Evolutionary conservation across 202 grass and related monocot genomes (phyloP), one percentile per base, ranked within the genome.

Genomic region (Cymbopogon flexuosus): DNA sequence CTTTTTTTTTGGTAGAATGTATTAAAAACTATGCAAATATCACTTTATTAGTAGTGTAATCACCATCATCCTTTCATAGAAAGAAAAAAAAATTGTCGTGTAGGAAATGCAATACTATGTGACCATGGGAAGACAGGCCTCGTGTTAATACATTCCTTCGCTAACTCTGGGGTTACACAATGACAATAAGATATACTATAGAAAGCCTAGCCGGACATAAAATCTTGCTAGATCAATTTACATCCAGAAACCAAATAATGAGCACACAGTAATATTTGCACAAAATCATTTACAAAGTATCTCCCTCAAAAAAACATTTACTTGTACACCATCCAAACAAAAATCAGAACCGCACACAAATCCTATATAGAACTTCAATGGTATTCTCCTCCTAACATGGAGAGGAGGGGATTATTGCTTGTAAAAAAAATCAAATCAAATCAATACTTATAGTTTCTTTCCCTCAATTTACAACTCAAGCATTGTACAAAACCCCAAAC

Each of bases 401-500:
- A n/a, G n/a, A n/a, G 24, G 34, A 75, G 66, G n/a, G 78, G 73
- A 65, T 90, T 79, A 90, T 49, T 83, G 62, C 10, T 3, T 86
- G 63, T 65, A 46, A 45, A 80, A 73, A n/a, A n/a, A 80, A 84
- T 51, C 61, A 73, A 89, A 82, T 79, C 75, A 86, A 89, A 82
- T 79, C 80, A 86, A 75, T 75, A 87, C 29, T 67, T 74, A 63
- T 60, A 5, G 41, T 14, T 29, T 72, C 42, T 49, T 71, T 46
- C 34, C 83, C 83, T 86, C 79, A 80, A n/a, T 87, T 90, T 87
- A 91, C 85, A 87, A 78, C 85, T 87, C 85, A 87, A 87, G 27
- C 78, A 84, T 69, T 73, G 40, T 78, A 85, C 66, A 85, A 27
- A 45, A 49, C 27, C 31, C 18, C 21, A 84, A 84, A 22, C 40